Evolutionary conservation across 257 asterid species (phyloP), one percentile per base, ranked within the genome.

Genomic region (Lycium barbarum): DNA sequence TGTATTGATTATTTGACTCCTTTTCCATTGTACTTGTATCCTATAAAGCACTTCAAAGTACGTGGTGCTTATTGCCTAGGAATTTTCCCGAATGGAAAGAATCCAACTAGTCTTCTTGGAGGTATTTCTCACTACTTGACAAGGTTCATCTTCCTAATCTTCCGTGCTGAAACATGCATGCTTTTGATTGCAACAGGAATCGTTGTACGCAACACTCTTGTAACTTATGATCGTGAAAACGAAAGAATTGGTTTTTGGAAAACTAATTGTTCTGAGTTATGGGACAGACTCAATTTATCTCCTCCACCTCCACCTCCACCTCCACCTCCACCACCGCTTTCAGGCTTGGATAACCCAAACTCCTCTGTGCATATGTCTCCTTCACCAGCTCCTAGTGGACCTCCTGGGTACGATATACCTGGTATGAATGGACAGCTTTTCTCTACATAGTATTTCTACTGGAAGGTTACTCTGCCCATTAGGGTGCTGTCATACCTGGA

Each of bases 21-120:
- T 84, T 35, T 54, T 53, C 14, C 15, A 53, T 14, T 78, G 63
- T 79, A 9, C 80, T 35, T 91, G 65, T 62, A 22, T 80, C 17
- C 20, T 67, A 8, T 81, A 84, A 88, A 97, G 99, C 98, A 97
- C 86, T 95, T 98, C 67, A 97, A 95, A 93, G 94, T 93, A 88
- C 96, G 73, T 84, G 99, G 98, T 85, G 89, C 99, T 79, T 97
- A 97, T 92, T 97, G 99, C 94, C 92, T 97, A 82, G 99, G 99
- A 71, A 90, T 97, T 87, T 97, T 95, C 85, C 98, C 94, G 90
- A 97, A 93, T 89, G 99, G 98, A 76, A 95, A 95, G 91, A 98
- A 94, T 88, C 96, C 98, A n/a, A 94, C 98, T 83, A 95, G 98
- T 86, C 98, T 97, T 85, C 88, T 97, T 88, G 99, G 99, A 87